phyloP scores from a whole-genome alignment of 148 eudicot genomes.

The Polygonum aviculare region DNA sequence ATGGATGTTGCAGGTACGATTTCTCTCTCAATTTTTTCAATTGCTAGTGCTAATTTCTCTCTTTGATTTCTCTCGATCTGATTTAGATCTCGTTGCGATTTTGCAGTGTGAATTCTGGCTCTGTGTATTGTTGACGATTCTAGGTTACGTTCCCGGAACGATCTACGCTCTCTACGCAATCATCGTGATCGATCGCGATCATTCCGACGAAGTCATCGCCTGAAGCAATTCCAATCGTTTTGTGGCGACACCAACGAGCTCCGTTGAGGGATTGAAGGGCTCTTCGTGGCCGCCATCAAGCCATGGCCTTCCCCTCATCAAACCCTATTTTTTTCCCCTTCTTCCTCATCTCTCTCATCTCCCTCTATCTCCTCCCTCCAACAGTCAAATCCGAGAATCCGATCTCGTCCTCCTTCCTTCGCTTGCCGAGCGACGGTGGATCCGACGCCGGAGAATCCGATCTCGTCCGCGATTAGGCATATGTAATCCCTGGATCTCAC shows the following conservation, averaged over 20 bases:
- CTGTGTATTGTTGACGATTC: conserved; percentile 64
- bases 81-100: not conserved
- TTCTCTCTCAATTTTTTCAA: not conserved
- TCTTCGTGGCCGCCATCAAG: not conserved
- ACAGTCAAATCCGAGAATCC: conserved; percentile 21
- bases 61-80: not conserved
- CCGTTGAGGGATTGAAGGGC: not conserved
- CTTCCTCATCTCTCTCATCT: conserved; percentile 17
- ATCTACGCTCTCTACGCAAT: conserved; percentile 76
- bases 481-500: no score
- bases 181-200: conserved; percentile 43
- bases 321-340: conserved; percentile 10
- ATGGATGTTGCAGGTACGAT: conserved; percentile 50
- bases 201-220: conserved; percentile 20
- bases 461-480: no score
- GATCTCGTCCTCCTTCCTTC: conserved; percentile 17
- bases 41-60: not conserved
- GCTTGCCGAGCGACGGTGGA: conserved; percentile 27
- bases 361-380: conserved; percentile 20
- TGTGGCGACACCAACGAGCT: not conserved
- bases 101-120: conserved; percentile 58
- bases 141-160: conserved; percentile 76
- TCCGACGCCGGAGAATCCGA: no score
- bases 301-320: conserved; percentile 6
- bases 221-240: not conserved